Evolutionary conservation across 73 alveolate genomes (phyloP).

Genomic region (Tetrahymena elliotti): DNA sequence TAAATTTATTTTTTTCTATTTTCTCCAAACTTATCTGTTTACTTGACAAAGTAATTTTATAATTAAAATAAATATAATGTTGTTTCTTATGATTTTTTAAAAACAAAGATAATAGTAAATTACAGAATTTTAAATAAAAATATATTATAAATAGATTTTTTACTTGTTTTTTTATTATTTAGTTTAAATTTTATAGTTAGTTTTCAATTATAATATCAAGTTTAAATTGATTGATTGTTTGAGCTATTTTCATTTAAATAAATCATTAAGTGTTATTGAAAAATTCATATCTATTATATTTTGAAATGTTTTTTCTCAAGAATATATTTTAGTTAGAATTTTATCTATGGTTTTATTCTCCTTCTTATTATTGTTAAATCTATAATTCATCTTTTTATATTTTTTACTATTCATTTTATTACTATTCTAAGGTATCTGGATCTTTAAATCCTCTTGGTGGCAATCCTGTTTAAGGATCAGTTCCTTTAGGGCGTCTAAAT

Average conservation of each 20-base stretch:
- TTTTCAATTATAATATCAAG: background rate
- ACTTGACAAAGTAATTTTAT: no score
- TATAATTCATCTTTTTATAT: background rate
- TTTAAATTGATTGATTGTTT: no score
- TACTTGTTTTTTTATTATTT: no score
- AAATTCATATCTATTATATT: background rate
- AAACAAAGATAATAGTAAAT: no score
- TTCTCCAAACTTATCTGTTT: no score
- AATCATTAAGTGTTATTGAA: background rate
- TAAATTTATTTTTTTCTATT: no score
- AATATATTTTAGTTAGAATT: no score
- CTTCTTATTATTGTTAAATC: background rate
- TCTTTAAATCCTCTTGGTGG: background rate
- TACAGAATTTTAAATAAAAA: no score
- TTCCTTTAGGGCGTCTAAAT: constrained; percentile 75
- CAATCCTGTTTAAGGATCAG: constrained; percentile 68
- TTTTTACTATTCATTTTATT: background rate
- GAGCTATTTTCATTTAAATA: background rate
- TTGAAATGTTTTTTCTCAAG: background rate
- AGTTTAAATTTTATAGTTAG: no score
- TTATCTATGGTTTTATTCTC: background rate
- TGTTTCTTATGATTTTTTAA: no score
- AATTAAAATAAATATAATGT: no score
- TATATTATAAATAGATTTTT: no score
- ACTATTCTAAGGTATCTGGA: background rate